phyloP scores from a whole-genome alignment of 352 stramenopile genomes.

The Phytophthora litchii region DNA sequence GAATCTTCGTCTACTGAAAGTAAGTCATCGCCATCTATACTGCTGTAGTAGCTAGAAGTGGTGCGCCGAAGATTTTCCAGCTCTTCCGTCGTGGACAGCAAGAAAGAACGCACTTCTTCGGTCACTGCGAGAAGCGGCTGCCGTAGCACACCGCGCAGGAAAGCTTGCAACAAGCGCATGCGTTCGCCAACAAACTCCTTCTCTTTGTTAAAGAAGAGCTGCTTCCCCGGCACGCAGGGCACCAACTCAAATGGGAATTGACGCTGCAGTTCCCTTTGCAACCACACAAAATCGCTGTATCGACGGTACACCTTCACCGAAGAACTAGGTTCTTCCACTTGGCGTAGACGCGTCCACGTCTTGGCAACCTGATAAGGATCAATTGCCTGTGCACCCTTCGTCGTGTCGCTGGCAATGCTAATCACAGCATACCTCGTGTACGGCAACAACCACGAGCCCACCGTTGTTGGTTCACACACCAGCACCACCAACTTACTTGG shows the following conservation, averaged over 20 bases:
- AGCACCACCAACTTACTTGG: slow-evolving; percentile 82
- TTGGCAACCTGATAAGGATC: slow-evolving; percentile 76
- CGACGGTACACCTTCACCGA: slow-evolving; percentile 86
- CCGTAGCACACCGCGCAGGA: slow-evolving; percentile 75
- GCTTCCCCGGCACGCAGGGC: slow-evolving; percentile 74
- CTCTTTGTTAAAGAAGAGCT: slow-evolving; percentile 85
- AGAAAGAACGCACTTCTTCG: slow-evolving; percentile 74
- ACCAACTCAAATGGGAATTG: slow-evolving; percentile 81
- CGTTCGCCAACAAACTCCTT: slow-evolving; percentile 87
- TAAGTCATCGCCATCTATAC: slow-evolving; percentile 47
- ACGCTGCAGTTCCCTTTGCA: slow-evolving; percentile 67
- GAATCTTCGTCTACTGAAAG: slow-evolving; percentile 47
- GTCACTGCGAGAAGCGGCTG: slow-evolving; percentile 67
- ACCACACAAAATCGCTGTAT: slow-evolving; percentile 89
- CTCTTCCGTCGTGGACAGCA: slow-evolving; percentile 84
- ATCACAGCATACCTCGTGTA: slow-evolving; percentile 88
- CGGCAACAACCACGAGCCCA: slow-evolving; percentile 82
- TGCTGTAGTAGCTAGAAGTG: slow-evolving; percentile 44
- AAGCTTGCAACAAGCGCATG: slow-evolving; percentile 83
- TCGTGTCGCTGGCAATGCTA: slow-evolving; percentile 68
- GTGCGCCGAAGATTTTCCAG: slow-evolving; percentile 71
- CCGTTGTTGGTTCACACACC: slow-evolving; percentile 78
- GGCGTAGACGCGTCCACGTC: slow-evolving; percentile 77
- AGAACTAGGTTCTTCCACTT: slow-evolving; percentile 70
- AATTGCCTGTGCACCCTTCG: slow-evolving; percentile 42